Evolutionary conservation across 257 asterid species (phyloP).

Genomic region (Solanum commersonii): DNA sequence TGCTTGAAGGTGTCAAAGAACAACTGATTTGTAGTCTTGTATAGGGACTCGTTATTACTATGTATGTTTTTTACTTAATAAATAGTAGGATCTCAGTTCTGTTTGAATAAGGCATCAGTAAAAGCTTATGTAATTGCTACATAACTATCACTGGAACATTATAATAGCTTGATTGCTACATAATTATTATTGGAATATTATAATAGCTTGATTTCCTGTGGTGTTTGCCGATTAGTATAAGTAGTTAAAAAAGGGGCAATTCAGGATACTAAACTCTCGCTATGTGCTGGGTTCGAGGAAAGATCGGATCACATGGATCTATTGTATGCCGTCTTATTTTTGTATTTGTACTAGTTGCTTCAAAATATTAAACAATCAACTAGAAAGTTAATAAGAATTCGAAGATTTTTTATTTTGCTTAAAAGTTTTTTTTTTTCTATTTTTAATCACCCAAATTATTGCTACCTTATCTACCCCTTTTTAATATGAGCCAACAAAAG

Average conservation of each 20-base stretch:
- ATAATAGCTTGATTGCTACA: background rate
- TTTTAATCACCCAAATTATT: background rate
- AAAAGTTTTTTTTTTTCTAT: too few species aligned
- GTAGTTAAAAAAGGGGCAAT: background rate
- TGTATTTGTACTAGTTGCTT: background rate
- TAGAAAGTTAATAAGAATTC: background rate
- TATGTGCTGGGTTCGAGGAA: background rate
- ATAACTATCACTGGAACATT: background rate
- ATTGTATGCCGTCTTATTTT: too few species aligned
- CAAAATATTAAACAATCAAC: background rate
- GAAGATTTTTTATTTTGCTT: background rate
- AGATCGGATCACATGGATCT: too few species aligned
- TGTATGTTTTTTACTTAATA: background rate
- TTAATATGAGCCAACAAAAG: background rate
- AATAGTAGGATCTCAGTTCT: background rate
- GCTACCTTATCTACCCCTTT: background rate
- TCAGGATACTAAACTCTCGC: background rate
- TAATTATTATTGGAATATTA: background rate
- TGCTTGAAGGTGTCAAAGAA: background rate
- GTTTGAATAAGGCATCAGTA: background rate
- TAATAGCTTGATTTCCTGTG: background rate
- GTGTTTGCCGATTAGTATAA: background rate
- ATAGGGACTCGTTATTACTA: background rate
- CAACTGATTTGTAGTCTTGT: background rate
- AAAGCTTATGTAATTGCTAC: background rate